phyloP scores from a whole-genome alignment of 2,329 filamentous ascomycete species.

The Penicillium italicum region DNA sequence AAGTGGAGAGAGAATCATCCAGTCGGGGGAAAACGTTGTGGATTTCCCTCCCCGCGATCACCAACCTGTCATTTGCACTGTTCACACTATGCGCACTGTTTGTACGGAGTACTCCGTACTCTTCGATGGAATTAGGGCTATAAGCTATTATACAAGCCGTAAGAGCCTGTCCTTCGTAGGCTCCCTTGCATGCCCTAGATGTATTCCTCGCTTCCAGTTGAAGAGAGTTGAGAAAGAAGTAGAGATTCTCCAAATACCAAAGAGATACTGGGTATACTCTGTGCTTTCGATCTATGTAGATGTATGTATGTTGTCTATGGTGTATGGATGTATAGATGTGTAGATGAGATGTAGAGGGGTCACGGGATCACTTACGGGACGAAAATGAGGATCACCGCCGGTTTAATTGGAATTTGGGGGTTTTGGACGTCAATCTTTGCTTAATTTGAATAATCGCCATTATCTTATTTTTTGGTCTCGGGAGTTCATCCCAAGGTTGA shows the following conservation, averaged over 20 bases:
- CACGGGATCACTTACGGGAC: neutral
- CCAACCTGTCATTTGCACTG: neutral
- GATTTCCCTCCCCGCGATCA: neutral
- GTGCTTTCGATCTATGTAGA: neutral
- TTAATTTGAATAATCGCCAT: neutral
- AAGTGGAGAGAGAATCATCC: neutral
- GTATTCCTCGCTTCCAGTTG: neutral
- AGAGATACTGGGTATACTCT: neutral
- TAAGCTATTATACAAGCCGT: neutral
- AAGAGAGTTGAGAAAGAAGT: neutral
- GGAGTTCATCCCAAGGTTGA: conserved; percentile 2
- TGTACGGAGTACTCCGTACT: too few relatives aligned
- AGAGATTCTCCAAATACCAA: neutral
- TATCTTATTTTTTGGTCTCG: neutral
- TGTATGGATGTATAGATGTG: neutral
- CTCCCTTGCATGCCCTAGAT: neutral
- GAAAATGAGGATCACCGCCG: conserved; percentile 12
- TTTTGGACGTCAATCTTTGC: neutral
- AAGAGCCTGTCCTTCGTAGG: neutral
- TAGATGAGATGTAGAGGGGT: neutral
- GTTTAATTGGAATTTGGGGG: neutral
- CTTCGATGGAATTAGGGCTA: neutral
- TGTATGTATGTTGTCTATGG: too few relatives aligned
- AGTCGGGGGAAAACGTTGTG: too few relatives aligned
- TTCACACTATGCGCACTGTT: neutral